Evolutionary conservation across 2,329 filamentous ascomycete species (phyloP).

Genomic region (Paecilomyces sp.): DNA sequence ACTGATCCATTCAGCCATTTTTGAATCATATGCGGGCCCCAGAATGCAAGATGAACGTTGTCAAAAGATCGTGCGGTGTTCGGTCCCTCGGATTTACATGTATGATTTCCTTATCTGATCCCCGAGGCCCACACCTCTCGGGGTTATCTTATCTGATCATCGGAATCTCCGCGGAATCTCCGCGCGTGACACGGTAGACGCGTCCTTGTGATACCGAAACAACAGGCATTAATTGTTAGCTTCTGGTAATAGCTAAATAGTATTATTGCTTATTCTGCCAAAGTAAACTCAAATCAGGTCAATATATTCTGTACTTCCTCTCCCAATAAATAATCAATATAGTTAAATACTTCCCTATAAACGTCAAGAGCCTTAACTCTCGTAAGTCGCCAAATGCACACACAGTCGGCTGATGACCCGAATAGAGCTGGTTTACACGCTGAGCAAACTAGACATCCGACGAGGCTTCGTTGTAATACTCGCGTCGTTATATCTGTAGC

Average conservation of each 20-base stretch:
- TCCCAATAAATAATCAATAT: no score
- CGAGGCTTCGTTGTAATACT: no score
- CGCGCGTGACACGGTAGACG: not conserved
- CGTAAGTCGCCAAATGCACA: no score
- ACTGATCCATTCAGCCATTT: not conserved
- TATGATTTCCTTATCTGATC: not conserved
- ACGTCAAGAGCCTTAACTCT: no score
- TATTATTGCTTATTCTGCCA: not conserved
- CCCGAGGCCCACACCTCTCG: not conserved
- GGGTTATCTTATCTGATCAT: not conserved
- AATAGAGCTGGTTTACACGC: no score
- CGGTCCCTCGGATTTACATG: not conserved
- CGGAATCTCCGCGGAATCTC: not conserved
- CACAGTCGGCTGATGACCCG: no score
- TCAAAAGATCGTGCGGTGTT: not conserved
- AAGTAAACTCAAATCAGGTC: not conserved
- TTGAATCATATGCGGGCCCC: not conserved
- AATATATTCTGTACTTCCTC: no score
- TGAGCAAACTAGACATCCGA: no score
- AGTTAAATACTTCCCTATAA: no score
- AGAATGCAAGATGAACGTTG: not conserved
- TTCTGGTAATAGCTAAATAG: not conserved
- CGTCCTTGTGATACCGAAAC: not conserved
- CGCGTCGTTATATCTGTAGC: no score
- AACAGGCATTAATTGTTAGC: not conserved